A percentile compares a stretch with the other conserved stretches of the same genome.
These are phyloP conservation scores for Sporothrix brasiliensis DNA, from an alignment of 2,329 filamentous ascomycete genomes.

Conservation along the genomic window DNA sequence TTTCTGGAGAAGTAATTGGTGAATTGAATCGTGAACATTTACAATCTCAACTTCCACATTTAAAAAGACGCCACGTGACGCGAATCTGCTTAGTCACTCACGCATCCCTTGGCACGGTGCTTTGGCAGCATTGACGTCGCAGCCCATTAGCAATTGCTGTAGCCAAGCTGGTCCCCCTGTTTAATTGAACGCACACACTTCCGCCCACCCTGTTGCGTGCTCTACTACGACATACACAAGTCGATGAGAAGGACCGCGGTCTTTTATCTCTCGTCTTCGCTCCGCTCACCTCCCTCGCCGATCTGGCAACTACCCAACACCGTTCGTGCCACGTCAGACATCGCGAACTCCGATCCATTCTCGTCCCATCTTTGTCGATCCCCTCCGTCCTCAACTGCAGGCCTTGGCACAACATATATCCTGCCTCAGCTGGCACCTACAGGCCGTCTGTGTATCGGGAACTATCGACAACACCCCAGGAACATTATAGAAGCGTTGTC, in stretches of 20 bases:
- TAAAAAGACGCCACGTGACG: constrained; percentile 10
- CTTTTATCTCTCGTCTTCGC: not conserved
- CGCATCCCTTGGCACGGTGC: constrained; percentile 8
- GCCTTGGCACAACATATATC: not conserved
- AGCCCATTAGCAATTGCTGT: constrained; percentile 17
- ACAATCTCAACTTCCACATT: not conserved
- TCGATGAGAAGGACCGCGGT: not conserved
- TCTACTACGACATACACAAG: not conserved
- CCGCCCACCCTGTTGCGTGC: not conserved
- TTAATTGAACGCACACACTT: not conserved
- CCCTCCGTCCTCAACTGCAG: not conserved
- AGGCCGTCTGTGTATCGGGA: not conserved
- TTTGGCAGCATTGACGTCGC: constrained; percentile 11
- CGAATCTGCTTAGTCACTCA: constrained; percentile 11
- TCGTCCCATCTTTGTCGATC: constrained; percentile 13
- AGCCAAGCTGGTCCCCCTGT: constrained; percentile 21
- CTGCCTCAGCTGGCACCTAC: not conserved
- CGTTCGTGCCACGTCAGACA: constrained; percentile 20
- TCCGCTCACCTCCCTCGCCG: not conserved
- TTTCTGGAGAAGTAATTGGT: not conserved
- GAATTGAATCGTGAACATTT: not conserved
- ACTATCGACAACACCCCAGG: not conserved
- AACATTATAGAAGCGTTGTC: not conserved
- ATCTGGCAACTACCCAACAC: not conserved
- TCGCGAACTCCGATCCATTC: constrained; percentile 13